Percentiles rank a stretch among this genome's conserved stretches.
phyloP scores from a whole-genome alignment of 2,329 filamentous ascomycete species.

The Epichloe baconii region DNA sequence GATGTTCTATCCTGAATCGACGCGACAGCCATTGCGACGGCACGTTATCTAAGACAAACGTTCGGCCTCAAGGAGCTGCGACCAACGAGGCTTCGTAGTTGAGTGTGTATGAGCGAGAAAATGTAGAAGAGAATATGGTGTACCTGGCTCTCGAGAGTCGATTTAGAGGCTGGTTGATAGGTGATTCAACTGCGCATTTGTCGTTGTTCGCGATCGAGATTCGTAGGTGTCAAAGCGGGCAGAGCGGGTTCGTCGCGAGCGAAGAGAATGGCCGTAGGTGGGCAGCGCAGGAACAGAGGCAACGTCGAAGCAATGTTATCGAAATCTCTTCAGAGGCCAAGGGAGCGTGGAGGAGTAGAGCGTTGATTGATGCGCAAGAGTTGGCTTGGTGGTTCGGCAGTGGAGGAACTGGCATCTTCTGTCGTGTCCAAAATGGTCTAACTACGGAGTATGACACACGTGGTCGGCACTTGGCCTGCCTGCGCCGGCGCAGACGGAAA shows the following conservation, averaged over 20 bases:
- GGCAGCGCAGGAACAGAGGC: background rate
- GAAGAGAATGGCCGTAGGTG: background rate
- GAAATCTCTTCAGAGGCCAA: background rate
- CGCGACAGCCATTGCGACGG: conserved; percentile 41
- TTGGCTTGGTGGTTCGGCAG: background rate
- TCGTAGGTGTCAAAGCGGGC: background rate
- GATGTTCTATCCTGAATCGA: conserved; percentile 94
- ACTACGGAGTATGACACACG: too few species aligned
- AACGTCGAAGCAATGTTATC: background rate
- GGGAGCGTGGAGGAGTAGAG: background rate
- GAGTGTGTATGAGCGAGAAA: background rate
- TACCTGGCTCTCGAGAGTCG: background rate
- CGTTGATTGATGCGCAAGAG: background rate
- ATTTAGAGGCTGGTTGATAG: background rate
- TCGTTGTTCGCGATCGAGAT: background rate
- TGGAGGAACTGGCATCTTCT: background rate
- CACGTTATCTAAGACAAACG: background rate
- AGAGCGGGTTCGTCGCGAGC: background rate
- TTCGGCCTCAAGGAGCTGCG: conserved; percentile 14
- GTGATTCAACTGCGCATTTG: background rate
- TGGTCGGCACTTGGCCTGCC: too few species aligned
- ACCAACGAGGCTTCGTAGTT: conserved; percentile 20
- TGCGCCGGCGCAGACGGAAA: background rate
- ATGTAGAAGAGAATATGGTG: background rate
- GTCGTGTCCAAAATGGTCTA: background rate